A percentile compares a stretch with the other conserved stretches of the same genome.
Conservation (phyloP, 2,329 filamentous ascomycete genomes). For the Pseudogymnoascus verrucosus region DNA sequence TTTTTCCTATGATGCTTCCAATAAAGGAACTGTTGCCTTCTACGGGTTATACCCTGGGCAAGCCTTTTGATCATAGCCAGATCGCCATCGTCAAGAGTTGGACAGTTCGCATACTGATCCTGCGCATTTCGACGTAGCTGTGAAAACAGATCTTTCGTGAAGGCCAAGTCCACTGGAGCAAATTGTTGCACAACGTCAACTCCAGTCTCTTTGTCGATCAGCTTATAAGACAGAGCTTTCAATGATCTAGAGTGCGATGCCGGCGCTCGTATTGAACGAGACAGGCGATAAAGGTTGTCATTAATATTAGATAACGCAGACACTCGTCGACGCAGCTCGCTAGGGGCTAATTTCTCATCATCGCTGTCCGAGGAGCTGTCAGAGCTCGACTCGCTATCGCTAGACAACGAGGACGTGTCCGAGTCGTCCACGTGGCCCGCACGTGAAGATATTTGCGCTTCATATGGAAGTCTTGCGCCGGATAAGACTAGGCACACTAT, state of each 20-base stretch:
- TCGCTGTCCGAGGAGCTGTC: neutral
- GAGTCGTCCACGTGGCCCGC: neutral
- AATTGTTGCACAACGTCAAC: conserved; percentile 3
- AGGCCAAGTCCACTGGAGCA: neutral
- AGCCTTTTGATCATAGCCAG: neutral
- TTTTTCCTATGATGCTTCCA: neutral
- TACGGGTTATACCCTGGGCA: neutral
- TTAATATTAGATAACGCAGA: neutral
- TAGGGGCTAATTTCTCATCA: neutral
- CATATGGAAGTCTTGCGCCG: conserved; percentile 1
- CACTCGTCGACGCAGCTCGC: neutral
- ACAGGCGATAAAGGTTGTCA: conserved; percentile 3
- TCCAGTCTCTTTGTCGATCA: neutral
- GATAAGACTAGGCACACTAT: neutral
- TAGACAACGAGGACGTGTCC: neutral
- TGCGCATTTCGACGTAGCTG: neutral
- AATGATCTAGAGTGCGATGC: neutral
- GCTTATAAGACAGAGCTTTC: neutral
- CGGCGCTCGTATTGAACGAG: conserved; percentile 1
- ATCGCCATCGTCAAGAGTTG: neutral
- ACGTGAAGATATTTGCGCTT: neutral
- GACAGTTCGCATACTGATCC: neutral
- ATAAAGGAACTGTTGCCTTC: neutral
- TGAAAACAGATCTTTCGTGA: neutral
- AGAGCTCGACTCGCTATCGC: conserved; percentile 1